Conservation (phyloP, 176 grass and related monocot species). For the Coix lacrymajobi region DNA sequence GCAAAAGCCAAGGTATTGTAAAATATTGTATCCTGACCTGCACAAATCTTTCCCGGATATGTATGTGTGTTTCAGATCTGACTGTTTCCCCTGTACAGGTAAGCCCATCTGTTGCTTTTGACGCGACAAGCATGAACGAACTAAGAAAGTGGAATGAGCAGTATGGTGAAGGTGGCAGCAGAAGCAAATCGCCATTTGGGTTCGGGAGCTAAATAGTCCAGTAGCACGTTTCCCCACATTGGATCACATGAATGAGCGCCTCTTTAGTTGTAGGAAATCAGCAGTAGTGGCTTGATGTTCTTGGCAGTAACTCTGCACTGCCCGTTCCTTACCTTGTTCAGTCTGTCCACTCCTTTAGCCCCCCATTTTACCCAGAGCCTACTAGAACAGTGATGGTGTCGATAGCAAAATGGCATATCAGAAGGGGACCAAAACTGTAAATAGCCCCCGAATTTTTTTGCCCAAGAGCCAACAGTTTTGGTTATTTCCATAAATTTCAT, state of each 20-base stretch:
- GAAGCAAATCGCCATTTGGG: slow-evolving; percentile 63
- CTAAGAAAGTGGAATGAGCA: slow-evolving; percentile 91
- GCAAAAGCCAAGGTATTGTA: slow-evolving; percentile 84
- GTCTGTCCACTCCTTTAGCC: neutral
- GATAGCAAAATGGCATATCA: neutral
- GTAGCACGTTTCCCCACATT: neutral
- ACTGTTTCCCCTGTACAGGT: slow-evolving; percentile 45
- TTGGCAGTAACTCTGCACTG: neutral
- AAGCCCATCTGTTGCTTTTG: slow-evolving; percentile 75
- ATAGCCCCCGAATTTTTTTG: slow-evolving; percentile 31
- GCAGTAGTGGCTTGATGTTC: neutral
- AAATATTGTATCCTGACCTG: neutral
- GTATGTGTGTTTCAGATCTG: neutral
- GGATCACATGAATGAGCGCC: neutral
- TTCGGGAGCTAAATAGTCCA: slow-evolving; percentile 40
- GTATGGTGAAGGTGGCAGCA: slow-evolving; percentile 84
- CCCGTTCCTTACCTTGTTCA: neutral
- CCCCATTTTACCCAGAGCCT: neutral
- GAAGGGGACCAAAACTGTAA: slow-evolving; percentile 23
- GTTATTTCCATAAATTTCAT: neutral
- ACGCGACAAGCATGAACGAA: slow-evolving; percentile 84
- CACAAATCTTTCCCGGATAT: neutral
- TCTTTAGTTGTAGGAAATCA: neutral
- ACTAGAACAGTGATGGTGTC: neutral
- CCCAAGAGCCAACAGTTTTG: neutral